Base-by-base conservation (phyloP, 176 grass and related monocot genomes). In the Zea mays region DNA sequence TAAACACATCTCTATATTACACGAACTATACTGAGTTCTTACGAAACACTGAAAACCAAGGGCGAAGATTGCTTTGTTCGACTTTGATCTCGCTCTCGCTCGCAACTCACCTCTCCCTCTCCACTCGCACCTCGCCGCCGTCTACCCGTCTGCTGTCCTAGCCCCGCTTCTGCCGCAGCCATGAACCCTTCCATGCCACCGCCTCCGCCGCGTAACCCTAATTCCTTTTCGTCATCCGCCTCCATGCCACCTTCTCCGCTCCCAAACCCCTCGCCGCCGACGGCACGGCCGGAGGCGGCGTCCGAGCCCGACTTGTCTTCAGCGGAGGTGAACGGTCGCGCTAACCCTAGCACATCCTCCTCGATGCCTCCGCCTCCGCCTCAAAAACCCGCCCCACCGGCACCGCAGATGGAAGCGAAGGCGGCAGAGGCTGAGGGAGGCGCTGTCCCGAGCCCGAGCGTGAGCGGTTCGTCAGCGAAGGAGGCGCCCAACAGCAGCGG, bases 171-270 rank as follows among this genome's bases (percentile, higher is more conserved):
- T 10, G 37, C n/a, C 15, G 39, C 62, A 6, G 70, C 72, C 69
- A 97, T 93, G 94, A 68, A 91, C 68, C 84, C 79, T 66, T 62
- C 88, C 65, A 93, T 93, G 88, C 88, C 85, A 4, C 86, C 86
- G 46, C 87, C 95, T 1, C 79, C 91, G 41, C 83, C 85, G 12
- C 77, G 87, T 10, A 70, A 70, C 44, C 67, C 43, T 46, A 57
- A 20, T n/a, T 19, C 55, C 55, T 57, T n/a, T 10, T 21, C n/a
- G 55, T 50, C 62, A 10, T 51, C 75, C 48, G 60, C 41, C n/a
- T 81, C 73, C 3, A 83, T 83, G 71, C 58, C 78, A 4, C 63
- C 83, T 0, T 62, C 66, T 10, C 79, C 56, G 72, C 72, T 7
- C 12, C 85, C 39, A 5, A 75, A 82, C n/a, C 73, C 60, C 72